Evolutionary conservation across 202 grass and related monocot species (phyloP).

Genomic region (Zoysia matrella): DNA sequence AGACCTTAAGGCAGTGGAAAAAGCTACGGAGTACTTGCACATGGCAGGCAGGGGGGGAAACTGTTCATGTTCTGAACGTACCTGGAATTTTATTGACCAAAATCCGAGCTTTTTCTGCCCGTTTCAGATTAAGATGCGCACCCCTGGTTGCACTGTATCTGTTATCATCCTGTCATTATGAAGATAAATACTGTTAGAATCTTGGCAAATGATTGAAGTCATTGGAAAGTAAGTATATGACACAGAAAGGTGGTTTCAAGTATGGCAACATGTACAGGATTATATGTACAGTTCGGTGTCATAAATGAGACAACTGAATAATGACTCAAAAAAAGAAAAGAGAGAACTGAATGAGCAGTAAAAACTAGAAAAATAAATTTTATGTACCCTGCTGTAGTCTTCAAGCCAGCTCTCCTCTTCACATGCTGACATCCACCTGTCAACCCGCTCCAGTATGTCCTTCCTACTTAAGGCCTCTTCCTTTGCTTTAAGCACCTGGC

Average conservation of each 20-base stretch:
- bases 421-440: slow-evolving; percentile 63
- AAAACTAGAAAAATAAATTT: slow-evolving; percentile 21
- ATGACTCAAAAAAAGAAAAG: neutral
- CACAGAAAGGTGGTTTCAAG: slow-evolving; percentile 17
- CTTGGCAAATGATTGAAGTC: neutral
- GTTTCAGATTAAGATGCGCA: slow-evolving; percentile 94
- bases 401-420: no score
- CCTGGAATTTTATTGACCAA: slow-evolving; percentile 96
- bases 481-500: slow-evolving; percentile 80
- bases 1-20: neutral
- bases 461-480: slow-evolving; percentile 87
- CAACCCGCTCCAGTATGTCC: slow-evolving; percentile 93
- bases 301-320: slow-evolving; percentile 16
- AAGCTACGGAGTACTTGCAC: neutral
- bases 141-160: slow-evolving; percentile 94
- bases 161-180: slow-evolving; percentile 78
- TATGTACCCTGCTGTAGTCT: slow-evolving; percentile 71
- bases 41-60: neutral
- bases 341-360: neutral
- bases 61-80: slow-evolving; percentile 34
- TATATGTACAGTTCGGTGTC: neutral
- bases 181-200: slow-evolving; percentile 20
- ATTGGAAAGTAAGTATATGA: neutral
- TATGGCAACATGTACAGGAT: neutral
- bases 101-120: slow-evolving; percentile 92